Percentiles rank a stretch among this genome's conserved stretches.
phyloP scores from a whole-genome alignment of 2,329 filamentous ascomycete species.

The Sporothrix luriei region DNA sequence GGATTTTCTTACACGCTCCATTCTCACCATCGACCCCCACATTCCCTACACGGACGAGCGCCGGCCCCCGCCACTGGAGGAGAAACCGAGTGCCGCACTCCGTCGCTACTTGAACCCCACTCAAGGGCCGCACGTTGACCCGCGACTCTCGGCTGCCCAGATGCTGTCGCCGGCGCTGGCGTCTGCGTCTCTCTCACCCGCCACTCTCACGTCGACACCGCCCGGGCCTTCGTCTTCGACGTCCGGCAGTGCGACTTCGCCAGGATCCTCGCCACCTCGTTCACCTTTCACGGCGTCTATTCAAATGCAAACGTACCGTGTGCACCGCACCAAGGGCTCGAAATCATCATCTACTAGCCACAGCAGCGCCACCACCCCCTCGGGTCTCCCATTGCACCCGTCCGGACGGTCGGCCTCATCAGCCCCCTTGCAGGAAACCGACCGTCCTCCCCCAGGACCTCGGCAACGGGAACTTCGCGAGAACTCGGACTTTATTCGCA shows the following conservation, averaged over 20 bases:
- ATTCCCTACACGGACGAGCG: conserved; percentile 70
- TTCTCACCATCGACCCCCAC: conserved; percentile 66
- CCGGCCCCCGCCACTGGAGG: conserved; percentile 62
- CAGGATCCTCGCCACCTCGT: conserved; percentile 22
- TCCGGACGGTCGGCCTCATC: background rate
- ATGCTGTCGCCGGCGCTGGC: conserved; percentile 29
- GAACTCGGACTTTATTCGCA: conserved; percentile 70
- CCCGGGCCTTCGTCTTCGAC: conserved; percentile 31
- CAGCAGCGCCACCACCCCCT: background rate
- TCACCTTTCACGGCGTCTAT: conserved; percentile 65
- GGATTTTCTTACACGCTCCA: conserved; percentile 67
- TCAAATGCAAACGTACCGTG: conserved; percentile 72
- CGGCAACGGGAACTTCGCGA: conserved; percentile 70
- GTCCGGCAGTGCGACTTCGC: conserved; percentile 14
- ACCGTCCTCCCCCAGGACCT: conserved; percentile 46
- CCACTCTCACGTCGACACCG: conserved; percentile 31
- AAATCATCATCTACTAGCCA: background rate
- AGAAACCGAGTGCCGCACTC: conserved; percentile 66
- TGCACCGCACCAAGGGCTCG: conserved; percentile 47
- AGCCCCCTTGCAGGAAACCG: conserved; percentile 19
- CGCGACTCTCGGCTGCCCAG: conserved; percentile 37
- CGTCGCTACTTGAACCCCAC: conserved; percentile 70
- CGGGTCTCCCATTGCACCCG: background rate
- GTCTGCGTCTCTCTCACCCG: conserved; percentile 1
- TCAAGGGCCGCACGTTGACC: conserved; percentile 53